phyloP scores from a whole-genome alignment of 2,329 filamentous ascomycete genomes.

The Akanthomyces uredinophilus region DNA sequence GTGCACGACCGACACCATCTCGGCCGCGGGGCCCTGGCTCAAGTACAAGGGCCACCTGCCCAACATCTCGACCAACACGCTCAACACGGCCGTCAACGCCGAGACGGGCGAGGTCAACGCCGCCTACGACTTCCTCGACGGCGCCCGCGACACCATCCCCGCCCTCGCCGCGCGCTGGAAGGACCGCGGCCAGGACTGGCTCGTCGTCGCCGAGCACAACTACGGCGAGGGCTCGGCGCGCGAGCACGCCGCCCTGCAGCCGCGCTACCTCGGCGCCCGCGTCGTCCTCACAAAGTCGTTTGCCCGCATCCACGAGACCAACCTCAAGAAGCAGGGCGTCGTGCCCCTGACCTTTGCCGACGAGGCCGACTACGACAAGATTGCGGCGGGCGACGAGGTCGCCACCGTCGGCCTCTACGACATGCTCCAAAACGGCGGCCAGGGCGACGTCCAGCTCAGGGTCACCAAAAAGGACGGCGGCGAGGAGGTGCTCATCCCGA shows the following conservation, averaged over 20 bases:
- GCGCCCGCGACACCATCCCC: conserved; percentile 70
- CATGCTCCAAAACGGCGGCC: conserved; percentile 71
- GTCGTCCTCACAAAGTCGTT: conserved; percentile 84
- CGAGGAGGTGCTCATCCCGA: conserved; percentile 63
- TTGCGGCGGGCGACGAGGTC: conserved; percentile 79
- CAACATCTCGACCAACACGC: conserved; percentile 95
- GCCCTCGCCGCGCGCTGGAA: conserved; percentile 85
- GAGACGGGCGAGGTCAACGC: conserved; percentile 89
- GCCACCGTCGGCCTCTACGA: conserved; percentile 78
- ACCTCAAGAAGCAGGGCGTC: conserved; percentile 95
- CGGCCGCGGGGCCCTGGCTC: conserved; percentile 91
- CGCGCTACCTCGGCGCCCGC: conserved; percentile 80
- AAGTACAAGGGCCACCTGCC: conserved; percentile 99
- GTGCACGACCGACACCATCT: conserved; percentile 98
- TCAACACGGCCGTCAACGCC: conserved; percentile 90
- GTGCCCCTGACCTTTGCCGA: conserved; percentile 88
- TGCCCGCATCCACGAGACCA: conserved; percentile 90
- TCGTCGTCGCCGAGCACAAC: conserved; percentile 96
- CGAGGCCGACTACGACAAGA: conserved; percentile 80
- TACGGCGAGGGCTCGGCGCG: conserved; percentile 88
- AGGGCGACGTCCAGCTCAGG: conserved; percentile 66
- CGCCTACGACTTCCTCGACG: conserved; percentile 75
- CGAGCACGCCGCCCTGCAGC: conserved; percentile 86
- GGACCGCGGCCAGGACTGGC: conserved; percentile 68
- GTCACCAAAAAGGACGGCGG: conserved; percentile 57